Base-by-base conservation (phyloP, 495 filamentous ascomycete genomes). In the Tuber melanosporum region DNA sequence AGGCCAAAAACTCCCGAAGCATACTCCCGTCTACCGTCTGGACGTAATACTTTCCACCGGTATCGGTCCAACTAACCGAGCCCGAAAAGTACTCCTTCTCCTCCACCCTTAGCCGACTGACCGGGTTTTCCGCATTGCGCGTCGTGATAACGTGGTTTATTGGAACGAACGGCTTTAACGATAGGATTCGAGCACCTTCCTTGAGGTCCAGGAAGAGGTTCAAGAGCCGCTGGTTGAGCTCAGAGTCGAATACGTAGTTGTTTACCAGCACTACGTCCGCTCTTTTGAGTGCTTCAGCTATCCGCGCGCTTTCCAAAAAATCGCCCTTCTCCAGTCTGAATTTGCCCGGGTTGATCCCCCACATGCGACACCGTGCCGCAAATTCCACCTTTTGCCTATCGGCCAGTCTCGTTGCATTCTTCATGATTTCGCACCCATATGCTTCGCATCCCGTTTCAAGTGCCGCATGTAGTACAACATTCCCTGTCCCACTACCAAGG, bases 381-480 rank as follows among this genome's bases (percentile, higher is more conserved):
- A 99, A 97, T 82, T 99, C 95, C 72, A 91, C 88, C 80, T 94
- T 88, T 84, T 99, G 95, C 45, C 91, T 89, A 52, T 95, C 91
- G 15, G 94, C 94, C 44, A 99, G 87, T 76, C 91, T 91, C 85
- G 90, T 94, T 7, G 92, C 92, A 72, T 94, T 94, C 77, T 91
- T 88, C 93, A 97, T 95, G 88, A 94, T 92, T 85, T 99, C 95
- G 83, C 95, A 97, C 41, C 95, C 95, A 91, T 93, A 98, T 85
- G 92, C 94, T 84, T 97, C 93, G 83, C 93, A 97, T 20, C 95
- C 95, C 71, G 94, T 90, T 83, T 99, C 92, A 12, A 99, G 88
- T 14, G 95, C 95, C 7, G 95, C 95, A 83, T 99, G 95, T 62
- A 99, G 86, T 39, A 95, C 93, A 5, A 98, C 95, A 84, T 97